Percentiles rank a stretch among this genome's conserved stretches.
Evolutionary conservation across 164 flowering plant species (phyloP).

Genomic region (Sedum album): DNA sequence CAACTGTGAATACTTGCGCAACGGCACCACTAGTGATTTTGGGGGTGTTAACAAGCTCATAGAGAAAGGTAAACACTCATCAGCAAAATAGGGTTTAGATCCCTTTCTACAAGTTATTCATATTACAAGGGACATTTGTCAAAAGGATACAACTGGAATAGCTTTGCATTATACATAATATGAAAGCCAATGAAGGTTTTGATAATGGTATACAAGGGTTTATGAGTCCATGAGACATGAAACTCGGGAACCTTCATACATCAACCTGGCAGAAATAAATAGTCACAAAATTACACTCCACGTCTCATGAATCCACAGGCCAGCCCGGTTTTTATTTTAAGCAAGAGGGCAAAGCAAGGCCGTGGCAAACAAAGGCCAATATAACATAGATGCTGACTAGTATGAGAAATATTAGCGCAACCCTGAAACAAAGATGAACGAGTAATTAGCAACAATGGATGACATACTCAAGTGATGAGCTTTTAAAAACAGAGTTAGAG

Average conservation of each 20-base stretch:
- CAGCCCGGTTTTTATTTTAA: conserved; percentile 17
- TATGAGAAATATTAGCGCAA: conserved; percentile 33
- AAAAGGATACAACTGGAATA: not conserved
- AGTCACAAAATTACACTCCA: not conserved
- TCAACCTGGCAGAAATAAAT: not conserved
- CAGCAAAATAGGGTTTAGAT: not conserved
- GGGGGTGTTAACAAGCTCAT: not conserved
- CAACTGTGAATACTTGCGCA: no score
- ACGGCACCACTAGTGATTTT: not conserved
- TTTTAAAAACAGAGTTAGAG: no score
- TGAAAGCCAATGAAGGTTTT: not conserved
- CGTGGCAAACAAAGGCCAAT: conserved; percentile 46
- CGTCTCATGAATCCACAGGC: not conserved
- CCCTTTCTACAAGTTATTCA: not conserved
- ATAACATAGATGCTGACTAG: conserved; percentile 34
- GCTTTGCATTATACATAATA: not conserved
- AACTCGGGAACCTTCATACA: not conserved
- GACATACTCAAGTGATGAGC: no score
- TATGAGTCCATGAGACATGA: not conserved
- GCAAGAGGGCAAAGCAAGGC: conserved; percentile 43
- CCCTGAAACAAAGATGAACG: conserved; percentile 26
- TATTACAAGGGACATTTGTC: not conserved
- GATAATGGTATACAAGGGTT: not conserved
- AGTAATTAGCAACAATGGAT: not conserved
- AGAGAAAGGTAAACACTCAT: not conserved